Evolutionary conservation across 257 asterid genomes (phyloP).

Genomic region (Striga asiatica): DNA sequence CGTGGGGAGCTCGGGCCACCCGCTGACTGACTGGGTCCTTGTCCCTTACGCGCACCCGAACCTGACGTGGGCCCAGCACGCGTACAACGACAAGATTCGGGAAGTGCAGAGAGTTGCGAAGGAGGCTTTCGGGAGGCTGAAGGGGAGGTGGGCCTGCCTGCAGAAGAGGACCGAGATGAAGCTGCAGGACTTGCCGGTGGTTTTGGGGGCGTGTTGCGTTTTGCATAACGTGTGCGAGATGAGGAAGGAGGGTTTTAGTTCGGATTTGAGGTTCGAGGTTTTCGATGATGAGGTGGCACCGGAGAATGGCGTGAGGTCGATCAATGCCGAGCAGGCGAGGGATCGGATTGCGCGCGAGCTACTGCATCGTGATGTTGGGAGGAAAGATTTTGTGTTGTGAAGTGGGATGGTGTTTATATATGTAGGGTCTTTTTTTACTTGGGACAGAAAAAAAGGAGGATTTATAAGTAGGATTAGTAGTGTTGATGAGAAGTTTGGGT

Average conservation of each 20-base stretch:
- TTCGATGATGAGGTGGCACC: constrained; percentile 30
- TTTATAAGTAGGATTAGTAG: not conserved
- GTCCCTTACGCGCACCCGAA: constrained; percentile 36
- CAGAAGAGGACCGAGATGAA: constrained; percentile 44
- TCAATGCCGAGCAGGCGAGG: constrained; percentile 19
- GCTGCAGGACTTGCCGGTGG: constrained; percentile 41
- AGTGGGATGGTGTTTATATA: not conserved
- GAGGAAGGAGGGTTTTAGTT: constrained; percentile 25
- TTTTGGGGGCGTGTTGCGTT: constrained; percentile 42
- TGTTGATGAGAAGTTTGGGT: no score
- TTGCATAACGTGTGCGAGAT: constrained; percentile 36
- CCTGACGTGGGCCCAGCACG: constrained; percentile 37
- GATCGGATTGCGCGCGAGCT: constrained; percentile 33
- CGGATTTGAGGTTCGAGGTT: constrained; percentile 17
- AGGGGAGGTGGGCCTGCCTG: constrained; percentile 37
- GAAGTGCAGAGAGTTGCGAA: constrained; percentile 30
- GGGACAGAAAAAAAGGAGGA: no score
- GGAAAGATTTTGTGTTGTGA: constrained; percentile 5
- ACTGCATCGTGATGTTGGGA: constrained; percentile 23
- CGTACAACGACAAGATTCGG: constrained; percentile 29
- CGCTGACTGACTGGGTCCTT: constrained; percentile 32
- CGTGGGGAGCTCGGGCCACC: constrained; percentile 23
- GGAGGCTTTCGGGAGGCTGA: constrained; percentile 33
- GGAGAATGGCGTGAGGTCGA: constrained; percentile 21
- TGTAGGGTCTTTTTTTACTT: no score